Percentiles rank a stretch among this genome's conserved stretches.
These are phyloP conservation scores for Mycena latifolia DNA, from an alignment of 768 basidiomycete species.

Conservation along the genomic window DNA sequence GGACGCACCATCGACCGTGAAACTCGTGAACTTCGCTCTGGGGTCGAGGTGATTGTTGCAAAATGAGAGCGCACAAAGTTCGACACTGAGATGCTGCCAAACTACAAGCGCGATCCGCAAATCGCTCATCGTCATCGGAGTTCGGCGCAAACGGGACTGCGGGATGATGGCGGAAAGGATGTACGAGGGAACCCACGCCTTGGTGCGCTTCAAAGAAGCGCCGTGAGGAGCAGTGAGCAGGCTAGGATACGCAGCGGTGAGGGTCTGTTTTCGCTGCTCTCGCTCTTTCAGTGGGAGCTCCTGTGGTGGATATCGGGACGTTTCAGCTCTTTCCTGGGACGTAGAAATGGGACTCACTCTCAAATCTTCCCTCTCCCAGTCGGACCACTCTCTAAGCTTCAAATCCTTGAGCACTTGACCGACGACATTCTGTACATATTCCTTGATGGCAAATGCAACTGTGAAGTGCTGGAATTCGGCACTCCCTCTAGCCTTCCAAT, in stretches of 20 bases:
- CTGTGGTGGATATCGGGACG: no score
- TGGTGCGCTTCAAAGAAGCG: not conserved
- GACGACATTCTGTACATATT: constrained; percentile 17
- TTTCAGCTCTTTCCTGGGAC: no score
- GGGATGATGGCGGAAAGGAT: constrained; percentile 16
- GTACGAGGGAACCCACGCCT: constrained; percentile 11
- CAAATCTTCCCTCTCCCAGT: constrained; percentile 15
- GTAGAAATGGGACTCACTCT: not conserved
- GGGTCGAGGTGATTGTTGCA: constrained; percentile 23
- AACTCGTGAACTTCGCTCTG: not conserved
- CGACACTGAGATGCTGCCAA: not conserved
- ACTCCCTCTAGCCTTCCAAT: constrained; percentile 10
- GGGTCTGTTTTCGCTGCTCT: not conserved
- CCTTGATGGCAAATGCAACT: constrained; percentile 1
- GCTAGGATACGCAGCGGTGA: not conserved
- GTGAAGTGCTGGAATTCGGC: constrained; percentile 4
- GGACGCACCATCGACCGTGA: constrained; percentile 17
- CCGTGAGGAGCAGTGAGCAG: constrained; percentile 12
- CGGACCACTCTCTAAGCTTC: not conserved
- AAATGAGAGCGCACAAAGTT: not conserved
- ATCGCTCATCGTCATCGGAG: not conserved
- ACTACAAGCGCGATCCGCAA: constrained; percentile 2
- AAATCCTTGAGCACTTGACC: constrained; percentile 8
- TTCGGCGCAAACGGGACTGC: not conserved
- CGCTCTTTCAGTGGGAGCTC: not conserved